A percentile compares a stretch with the other conserved stretches of the same genome.
phyloP scores from a whole-genome alignment of 2,329 filamentous ascomycete species.

The Sporothrix variecibatus region DNA sequence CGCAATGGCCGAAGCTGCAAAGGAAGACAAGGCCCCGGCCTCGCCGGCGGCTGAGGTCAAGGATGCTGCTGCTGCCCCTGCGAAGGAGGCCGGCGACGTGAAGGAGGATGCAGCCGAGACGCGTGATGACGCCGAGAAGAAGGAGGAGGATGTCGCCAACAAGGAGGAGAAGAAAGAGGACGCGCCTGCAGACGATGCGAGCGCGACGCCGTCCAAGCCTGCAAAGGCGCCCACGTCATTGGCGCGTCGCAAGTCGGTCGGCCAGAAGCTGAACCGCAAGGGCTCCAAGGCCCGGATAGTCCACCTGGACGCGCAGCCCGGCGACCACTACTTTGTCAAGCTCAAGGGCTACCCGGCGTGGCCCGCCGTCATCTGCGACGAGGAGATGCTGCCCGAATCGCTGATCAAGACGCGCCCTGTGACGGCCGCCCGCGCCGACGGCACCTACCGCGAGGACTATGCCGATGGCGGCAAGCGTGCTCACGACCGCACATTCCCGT shows the following conservation, averaged over 20 bases:
- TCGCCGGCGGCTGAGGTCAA: conserved; percentile 45
- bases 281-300: conserved; percentile 71
- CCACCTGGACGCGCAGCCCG: conserved; percentile 80
- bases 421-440: conserved; percentile 77
- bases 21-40: conserved; percentile 25
- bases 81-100: conserved; percentile 35
- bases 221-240: conserved; percentile 43
- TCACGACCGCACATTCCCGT: conserved; percentile 84
- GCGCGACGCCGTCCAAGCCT: conserved; percentile 41
- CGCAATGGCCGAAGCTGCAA: conserved; percentile 28
- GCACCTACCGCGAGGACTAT: conserved; percentile 84
- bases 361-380: conserved; percentile 92
- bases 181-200: conserved; percentile 34
- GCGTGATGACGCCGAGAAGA: conserved; percentile 28
- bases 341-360: conserved; percentile 94
- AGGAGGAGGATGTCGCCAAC: not conserved
- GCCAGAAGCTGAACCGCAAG: conserved; percentile 84
- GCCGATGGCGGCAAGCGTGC: conserved; percentile 84
- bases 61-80: not conserved
- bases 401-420: conserved; percentile 80
- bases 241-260: conserved; percentile 71
- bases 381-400: conserved; percentile 83
- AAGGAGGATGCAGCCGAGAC: conserved; percentile 33
- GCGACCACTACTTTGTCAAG: conserved; percentile 88
- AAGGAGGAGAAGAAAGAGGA: conserved; percentile 29